Evolutionary conservation across 2,329 filamentous ascomycete species (phyloP), one percentile per base, ranked within the genome.

Genomic region (Exophiala dermatitidis): DNA sequence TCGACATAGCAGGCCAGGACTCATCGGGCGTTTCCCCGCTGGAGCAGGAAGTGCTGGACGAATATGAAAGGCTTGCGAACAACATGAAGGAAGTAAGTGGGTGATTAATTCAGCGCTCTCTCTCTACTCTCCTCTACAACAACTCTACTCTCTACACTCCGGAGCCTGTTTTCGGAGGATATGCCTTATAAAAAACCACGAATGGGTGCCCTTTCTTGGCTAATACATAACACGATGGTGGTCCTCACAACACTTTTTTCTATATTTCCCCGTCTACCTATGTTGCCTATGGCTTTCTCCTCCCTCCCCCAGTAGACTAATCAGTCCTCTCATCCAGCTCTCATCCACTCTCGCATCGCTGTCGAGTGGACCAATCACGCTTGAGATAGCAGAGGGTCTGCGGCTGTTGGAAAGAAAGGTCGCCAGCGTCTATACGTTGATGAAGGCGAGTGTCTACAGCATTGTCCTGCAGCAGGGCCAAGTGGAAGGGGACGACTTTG

Each of bases 381-480:
- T 75, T 6, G 88, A 87, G 61, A 90, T 94, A 53, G 78, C 94
- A 49, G 89, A 98, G 69, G 85, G 88, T 5, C 77, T 98, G 63
- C 78, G 93, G 50, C 84, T 90, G 41, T 76, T 98, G 50, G 93
- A 98, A 76, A 79, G 93, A 63, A 96, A 97, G 77, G 96, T 91
- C 41, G 90, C 89, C 62, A 76, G 95, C 50, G 91, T 96, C 26
- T 97, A 95, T 71, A 98, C 93, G 58, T 72, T 97, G 67, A 79
- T 98, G 67, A 98, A 98, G 76, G 91, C 93, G 12, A 97, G 91
- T 70, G 93, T 98, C 60, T 98, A 98, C 74, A 95, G 88, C 68
- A 98, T 98, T 74, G 90, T 98, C 57, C 71, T 98, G 74, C 91
- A 98, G 79, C 91, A 97, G 78, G 62, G 62, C 5, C 88, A 97